A percentile compares a stretch with the other conserved stretches of the same genome.
Evolutionary conservation across 78 protist species (phyloP).

Genomic region (Andalucia godoyi): DNA sequence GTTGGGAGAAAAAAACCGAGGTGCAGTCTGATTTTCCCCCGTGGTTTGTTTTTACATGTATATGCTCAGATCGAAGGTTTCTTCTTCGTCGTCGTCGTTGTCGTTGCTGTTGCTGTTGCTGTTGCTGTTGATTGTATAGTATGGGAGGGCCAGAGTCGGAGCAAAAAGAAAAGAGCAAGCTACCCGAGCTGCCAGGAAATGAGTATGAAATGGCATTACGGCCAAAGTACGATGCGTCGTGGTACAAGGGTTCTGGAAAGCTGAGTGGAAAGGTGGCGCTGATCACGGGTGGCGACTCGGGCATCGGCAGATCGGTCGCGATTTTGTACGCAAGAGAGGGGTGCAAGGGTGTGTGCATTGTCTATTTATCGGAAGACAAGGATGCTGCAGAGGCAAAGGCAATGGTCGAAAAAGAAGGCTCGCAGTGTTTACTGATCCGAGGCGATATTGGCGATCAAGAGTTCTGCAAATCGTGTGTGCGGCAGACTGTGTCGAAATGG

Average conservation of each 20-base stretch:
- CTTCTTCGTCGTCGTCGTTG: no score
- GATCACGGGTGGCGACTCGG: conserved; percentile 21
- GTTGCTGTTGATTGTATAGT: background rate
- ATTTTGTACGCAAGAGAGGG: conserved; percentile 24
- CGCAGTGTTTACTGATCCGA: background rate
- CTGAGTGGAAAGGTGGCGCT: conserved; percentile 2
- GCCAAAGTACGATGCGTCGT: background rate
- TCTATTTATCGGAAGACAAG: background rate
- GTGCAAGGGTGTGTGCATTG: conserved; percentile 2
- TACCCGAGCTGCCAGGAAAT: background rate
- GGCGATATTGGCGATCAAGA: background rate
- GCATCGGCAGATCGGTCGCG: conserved; percentile 21
- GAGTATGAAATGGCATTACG: background rate
- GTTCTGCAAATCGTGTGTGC: background rate
- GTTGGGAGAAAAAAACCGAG: no score
- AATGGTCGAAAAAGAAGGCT: background rate
- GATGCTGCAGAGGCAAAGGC: background rate
- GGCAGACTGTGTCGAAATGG: background rate
- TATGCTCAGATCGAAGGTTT: no score
- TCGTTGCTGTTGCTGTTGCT: no score
- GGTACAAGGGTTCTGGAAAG: conserved; percentile 21
- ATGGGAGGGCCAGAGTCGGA: background rate
- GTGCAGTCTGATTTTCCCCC: no score
- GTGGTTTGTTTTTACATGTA: no score
- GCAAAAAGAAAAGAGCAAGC: background rate